These are phyloP conservation scores for Erysimum cheiri DNA, from an alignment of 441 rosid species.

Conservation along the genomic window DNA sequence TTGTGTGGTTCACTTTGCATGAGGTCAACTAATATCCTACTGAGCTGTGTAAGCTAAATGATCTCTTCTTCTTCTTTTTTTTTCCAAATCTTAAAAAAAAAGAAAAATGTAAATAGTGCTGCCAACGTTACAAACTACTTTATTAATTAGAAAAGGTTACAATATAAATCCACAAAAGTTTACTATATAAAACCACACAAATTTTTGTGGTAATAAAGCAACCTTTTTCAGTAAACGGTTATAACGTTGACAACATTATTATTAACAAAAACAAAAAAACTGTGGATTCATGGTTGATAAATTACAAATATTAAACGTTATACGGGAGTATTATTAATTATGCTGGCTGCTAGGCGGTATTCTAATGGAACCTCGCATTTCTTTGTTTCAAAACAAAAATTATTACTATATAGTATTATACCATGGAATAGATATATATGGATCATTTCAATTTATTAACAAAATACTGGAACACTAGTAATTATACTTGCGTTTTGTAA, in stretches of 20 bases:
- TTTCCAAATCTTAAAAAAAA: background rate
- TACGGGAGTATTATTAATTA: background rate
- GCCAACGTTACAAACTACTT: background rate
- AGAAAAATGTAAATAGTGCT: background rate
- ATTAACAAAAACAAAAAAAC: background rate
- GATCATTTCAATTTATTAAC: slow-evolving; percentile 4
- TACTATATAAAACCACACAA: background rate
- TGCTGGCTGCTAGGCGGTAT: background rate
- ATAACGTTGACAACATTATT: background rate
- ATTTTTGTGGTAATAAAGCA: background rate
- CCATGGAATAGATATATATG: background rate
- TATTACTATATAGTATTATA: background rate
- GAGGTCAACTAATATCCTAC: background rate
- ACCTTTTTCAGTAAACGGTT: background rate
- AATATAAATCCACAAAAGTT: background rate
- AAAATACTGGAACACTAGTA: background rate
- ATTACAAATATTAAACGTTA: background rate
- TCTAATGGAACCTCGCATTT: background rate
- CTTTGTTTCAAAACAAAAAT: background rate
- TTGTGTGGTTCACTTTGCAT: background rate
- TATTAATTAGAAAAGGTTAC: background rate
- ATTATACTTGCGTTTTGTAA: background rate
- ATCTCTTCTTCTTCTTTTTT: background rate
- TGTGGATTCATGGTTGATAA: background rate
- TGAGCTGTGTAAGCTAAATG: background rate